A percentile compares a stretch with the other conserved stretches of the same genome.
Conservation (phyloP, 2,329 filamentous ascomycete species). For the Sporothrix dimorphospora region DNA sequence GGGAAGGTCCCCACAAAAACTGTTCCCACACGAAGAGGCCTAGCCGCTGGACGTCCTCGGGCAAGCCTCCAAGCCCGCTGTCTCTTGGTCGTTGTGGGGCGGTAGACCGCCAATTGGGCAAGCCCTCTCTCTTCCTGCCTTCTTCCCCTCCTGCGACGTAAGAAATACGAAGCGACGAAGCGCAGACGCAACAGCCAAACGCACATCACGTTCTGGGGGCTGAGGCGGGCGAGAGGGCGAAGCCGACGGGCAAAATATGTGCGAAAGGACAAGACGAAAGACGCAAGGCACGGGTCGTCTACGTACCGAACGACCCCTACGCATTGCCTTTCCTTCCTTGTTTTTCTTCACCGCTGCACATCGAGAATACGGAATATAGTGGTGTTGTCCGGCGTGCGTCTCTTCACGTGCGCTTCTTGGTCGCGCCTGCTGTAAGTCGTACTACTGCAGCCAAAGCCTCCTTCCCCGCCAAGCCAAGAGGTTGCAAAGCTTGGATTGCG, state of each 20-base stretch:
- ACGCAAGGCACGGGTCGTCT: background rate
- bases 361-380: background rate
- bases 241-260: background rate
- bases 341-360: background rate
- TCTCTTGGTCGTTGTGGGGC: background rate
- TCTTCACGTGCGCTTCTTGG: background rate
- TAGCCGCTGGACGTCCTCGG: slow-evolving; percentile 1
- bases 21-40: background rate
- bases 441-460: slow-evolving; percentile 10
- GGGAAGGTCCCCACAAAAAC: slow-evolving; percentile 16
- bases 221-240: background rate
- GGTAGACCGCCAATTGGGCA: background rate
- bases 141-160: background rate
- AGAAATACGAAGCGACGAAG: background rate
- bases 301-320: background rate
- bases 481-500: slow-evolving; percentile 3
- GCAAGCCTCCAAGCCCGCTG: background rate
- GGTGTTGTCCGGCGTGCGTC: background rate
- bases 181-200: background rate
- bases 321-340: background rate
- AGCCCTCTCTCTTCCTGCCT: background rate
- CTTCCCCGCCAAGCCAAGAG: background rate
- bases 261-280: too few relatives aligned
- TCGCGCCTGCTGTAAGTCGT: background rate
- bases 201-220: background rate